Evolutionary conservation across 768 basidiomycete species (phyloP), one percentile per base, ranked within the genome.

Genomic region (Neoboletus brunneissimus): DNA sequence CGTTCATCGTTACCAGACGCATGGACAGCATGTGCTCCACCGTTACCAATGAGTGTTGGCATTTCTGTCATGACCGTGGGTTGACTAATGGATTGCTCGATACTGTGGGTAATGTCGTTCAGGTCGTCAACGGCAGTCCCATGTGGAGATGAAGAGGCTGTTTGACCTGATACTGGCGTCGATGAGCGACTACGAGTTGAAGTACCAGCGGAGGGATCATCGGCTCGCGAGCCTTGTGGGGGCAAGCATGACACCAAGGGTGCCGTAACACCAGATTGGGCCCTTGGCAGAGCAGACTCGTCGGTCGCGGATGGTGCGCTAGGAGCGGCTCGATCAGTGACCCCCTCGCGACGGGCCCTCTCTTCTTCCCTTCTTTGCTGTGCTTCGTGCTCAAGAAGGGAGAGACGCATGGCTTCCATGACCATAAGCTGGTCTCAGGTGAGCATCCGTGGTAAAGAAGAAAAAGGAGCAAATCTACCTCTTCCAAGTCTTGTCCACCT

Each of bases 341-440:
- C 72, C 31, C 71, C 75, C 43, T 77, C 77, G 48, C 76, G 77
- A 72, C 83, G 84, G 65, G 74, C 81, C 72, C 82, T 85, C 70
- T 88, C 84, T 64, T 85, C 87, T 54, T 90, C 84, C 66, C 83
- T 86, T 64, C 85, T 81, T 68, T 94, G 92, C 53, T 94, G 90
- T 65, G 94, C 94, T 73, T 98, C 95, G 66, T 98, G 94, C 55
- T 98, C 96, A 47, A 97, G 70, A 61, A 98, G 77, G 27, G 94
- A 97, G 55, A 97, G 76, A 53, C 96, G 85, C 94, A 99, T 98
- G 5, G 97, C 97, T 75, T 98, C 97, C 91, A 95, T 95, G 53
- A 99, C 78, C 96, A 98, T 98, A 43, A 99, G 75, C 93, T 99
- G 59, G 40, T 35, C 46, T 4, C 22, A 54, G 20, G 53, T 63